phyloP scores from a whole-genome alignment of 495 filamentous ascomycete genomes.

The Aspergillus indologenus region DNA sequence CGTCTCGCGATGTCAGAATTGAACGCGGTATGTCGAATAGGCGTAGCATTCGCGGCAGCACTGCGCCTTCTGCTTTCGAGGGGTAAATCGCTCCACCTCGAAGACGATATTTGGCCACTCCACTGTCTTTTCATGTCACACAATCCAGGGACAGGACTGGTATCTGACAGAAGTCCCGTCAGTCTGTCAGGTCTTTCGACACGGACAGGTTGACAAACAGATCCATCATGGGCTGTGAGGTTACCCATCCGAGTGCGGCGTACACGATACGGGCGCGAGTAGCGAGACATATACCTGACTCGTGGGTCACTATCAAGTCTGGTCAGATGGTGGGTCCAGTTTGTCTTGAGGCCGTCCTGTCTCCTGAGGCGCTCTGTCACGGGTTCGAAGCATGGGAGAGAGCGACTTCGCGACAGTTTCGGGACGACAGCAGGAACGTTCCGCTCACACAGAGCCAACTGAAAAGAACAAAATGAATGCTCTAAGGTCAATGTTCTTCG shows the following conservation, averaged over 20 bases:
- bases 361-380: background rate
- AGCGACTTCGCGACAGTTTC: constrained; percentile 7
- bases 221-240: background rate
- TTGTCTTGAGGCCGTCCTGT: background rate
- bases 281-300: background rate
- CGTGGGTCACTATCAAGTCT: background rate
- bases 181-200: background rate
- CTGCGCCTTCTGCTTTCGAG: background rate
- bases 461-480: background rate
- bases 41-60: background rate
- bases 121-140: background rate
- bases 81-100: background rate
- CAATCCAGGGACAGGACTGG: background rate
- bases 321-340: background rate
- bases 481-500: background rate
- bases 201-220: background rate
- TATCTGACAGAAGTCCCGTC: background rate
- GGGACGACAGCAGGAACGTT: background rate
- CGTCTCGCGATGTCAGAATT: background rate
- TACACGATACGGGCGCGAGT: background rate
- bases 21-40: background rate
- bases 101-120: background rate
- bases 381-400: constrained; percentile 18
- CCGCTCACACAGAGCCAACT: background rate
- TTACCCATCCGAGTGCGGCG: background rate